Conservation (phyloP, 2,329 filamentous ascomycete species). For the Stemphylium lycopersici region DNA sequence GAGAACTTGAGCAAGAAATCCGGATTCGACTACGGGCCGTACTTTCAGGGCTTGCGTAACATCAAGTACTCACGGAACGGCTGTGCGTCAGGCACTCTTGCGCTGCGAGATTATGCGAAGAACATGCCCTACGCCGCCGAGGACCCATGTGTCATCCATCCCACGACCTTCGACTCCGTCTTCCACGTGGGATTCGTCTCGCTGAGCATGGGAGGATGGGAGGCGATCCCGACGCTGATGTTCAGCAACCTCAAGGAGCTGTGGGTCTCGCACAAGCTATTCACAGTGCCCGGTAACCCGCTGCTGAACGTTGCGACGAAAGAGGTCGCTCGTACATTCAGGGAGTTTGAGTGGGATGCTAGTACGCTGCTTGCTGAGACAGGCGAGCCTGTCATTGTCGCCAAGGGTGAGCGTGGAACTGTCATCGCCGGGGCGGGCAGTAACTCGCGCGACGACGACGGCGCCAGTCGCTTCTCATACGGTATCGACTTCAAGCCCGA, state of each 20-base stretch:
- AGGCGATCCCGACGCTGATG: slow-evolving; percentile 5
- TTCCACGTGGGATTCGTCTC: slow-evolving; percentile 11
- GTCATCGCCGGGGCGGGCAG: slow-evolving; percentile 10
- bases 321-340: slow-evolving; percentile 9
- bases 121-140: slow-evolving; percentile 9
- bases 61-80: slow-evolving; percentile 12
- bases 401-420: slow-evolving; percentile 10
- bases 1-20: slow-evolving; percentile 4
- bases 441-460: slow-evolving; percentile 8
- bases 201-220: slow-evolving; percentile 12
- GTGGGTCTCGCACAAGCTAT: slow-evolving; percentile 12
- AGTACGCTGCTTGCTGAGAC: slow-evolving; percentile 13
- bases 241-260: slow-evolving; percentile 8
- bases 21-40: slow-evolving; percentile 17
- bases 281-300: slow-evolving; percentile 5
- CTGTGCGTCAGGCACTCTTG: slow-evolving; percentile 6
- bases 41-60: slow-evolving; percentile 15
- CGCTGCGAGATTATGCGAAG: slow-evolving; percentile 5
- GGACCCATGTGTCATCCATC: slow-evolving; percentile 6
- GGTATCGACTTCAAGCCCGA: slow-evolving; percentile 16
- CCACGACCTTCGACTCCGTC: slow-evolving; percentile 7
- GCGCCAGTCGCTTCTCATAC: slow-evolving; percentile 12
- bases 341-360: slow-evolving; percentile 14
- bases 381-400: slow-evolving; percentile 9
- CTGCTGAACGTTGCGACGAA: slow-evolving; percentile 8